Base-by-base conservation (phyloP, 2,329 filamentous ascomycete genomes). In the Falciphora oryzae region DNA sequence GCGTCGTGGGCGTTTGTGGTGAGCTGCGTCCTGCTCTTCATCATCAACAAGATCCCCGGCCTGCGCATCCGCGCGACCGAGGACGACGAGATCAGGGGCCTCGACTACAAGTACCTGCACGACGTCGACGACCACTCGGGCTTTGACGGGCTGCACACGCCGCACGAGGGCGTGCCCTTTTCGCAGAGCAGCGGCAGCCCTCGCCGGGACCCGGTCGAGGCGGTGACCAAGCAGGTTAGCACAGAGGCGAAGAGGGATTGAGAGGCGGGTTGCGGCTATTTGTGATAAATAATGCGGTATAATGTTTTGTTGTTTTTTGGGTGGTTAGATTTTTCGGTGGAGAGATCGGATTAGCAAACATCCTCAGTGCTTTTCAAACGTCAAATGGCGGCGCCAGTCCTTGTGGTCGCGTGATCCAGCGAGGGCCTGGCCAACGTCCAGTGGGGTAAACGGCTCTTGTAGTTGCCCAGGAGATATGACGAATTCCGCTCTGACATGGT, bases 41-140 rank as follows among this genome's bases (percentile, higher is more conserved):
- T 85, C 66, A 80, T 86, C 69, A 83, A 85, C 70, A 81, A 78
- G 66, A 86, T 87, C 53, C 85, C 84, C 0, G 84, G 83, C 0
- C 76, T 85, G 65, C 81, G 85, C 65, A 74, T 87, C 2, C 76
- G 84, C 25, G 81, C 80, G 0, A 80, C 75, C 1, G 83, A 86
- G 64, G 83, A 86, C 64, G 82, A 80, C 10, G 85, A 87, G 71
- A 71, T 83, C 6, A 73, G 75, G 35, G 84, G 85, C 0, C 71
- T 87, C 57, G 85, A 87, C 67, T 53, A 53, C 44, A 53, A 53
- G 44, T 53, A 53, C 22, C 44, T 53, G 44, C 44, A 53, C 44
- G 28, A 53, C 44, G 44, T 53, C 44, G 44, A 53, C 44, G 44
- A 53, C 44, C 18, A 25, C 22, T 25, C 10, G 44, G 22, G 18